These are phyloP conservation scores for Boletus speciosus DNA, from an alignment of 768 basidiomycete genomes.

Conservation along the genomic window DNA sequence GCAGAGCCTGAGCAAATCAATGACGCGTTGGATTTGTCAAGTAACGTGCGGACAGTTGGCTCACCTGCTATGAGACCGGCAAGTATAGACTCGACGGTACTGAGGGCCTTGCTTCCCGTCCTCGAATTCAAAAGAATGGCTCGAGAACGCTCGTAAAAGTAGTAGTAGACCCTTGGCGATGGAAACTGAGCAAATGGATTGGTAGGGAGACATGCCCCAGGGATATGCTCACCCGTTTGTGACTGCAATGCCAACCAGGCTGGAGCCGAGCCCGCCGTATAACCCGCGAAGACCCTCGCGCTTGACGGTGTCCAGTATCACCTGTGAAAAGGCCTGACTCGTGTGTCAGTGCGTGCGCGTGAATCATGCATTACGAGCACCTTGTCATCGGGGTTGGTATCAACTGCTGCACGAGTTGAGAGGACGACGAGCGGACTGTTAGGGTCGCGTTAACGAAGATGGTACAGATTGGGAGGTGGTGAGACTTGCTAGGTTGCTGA, in stretches of 20 bases:
- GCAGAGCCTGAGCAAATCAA: conserved; percentile 58
- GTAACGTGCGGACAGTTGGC: conserved; percentile 1
- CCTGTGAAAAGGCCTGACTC: conserved; percentile 60
- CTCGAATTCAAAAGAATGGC: conserved; percentile 54
- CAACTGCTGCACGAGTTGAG: conserved; percentile 90
- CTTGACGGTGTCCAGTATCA: conserved; percentile 71
- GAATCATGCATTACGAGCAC: conserved; percentile 34
- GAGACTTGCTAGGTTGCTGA: conserved; percentile 73
- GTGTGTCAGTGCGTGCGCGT: not conserved
- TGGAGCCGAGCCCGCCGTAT: conserved; percentile 84
- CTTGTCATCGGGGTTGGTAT: conserved; percentile 75
- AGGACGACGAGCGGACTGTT: conserved; percentile 85
- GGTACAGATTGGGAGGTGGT: not conserved
- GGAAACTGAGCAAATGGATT: not conserved
- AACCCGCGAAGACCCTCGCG: conserved; percentile 82
- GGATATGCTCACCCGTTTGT: conserved; percentile 74
- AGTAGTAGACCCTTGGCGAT: conserved; percentile 77
- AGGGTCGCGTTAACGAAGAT: conserved; percentile 3
- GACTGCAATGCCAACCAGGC: conserved; percentile 84
- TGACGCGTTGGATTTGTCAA: not conserved
- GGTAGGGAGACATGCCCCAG: not conserved
- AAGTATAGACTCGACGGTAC: conserved; percentile 84
- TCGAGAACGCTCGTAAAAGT: conserved; percentile 78
- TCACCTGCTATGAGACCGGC: conserved; percentile 83
- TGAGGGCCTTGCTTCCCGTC: conserved; percentile 63